phyloP scores from a whole-genome alignment of 495 filamentous ascomycete species.

The Xylaria bambusicola region DNA sequence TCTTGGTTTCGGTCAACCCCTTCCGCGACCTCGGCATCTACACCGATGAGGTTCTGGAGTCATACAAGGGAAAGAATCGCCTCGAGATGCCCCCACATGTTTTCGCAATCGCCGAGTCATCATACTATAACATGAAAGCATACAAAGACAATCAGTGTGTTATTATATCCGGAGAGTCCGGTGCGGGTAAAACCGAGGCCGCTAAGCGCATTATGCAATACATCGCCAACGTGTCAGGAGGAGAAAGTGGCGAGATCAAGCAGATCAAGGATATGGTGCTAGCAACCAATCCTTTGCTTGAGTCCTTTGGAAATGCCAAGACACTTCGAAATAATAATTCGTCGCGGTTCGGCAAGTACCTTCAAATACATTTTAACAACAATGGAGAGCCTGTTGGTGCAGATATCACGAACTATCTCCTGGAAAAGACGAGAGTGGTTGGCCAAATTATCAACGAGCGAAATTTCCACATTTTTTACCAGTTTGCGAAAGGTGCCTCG shows the following conservation, averaged over 20 bases:
- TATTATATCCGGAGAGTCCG: constrained; percentile 98
- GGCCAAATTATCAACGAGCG: constrained; percentile 94
- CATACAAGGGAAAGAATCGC: constrained; percentile 94
- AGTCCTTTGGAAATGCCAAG: constrained; percentile 98
- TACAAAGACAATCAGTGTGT: constrained; percentile 99
- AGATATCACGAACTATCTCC: constrained; percentile 95
- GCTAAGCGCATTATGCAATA: constrained; percentile 99
- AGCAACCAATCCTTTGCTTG: constrained; percentile 94
- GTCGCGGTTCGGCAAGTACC: constrained; percentile 95
- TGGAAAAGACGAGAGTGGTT: constrained; percentile 95
- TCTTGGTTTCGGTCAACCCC: constrained; percentile 98
- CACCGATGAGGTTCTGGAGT: constrained; percentile 86
- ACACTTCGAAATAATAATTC: constrained; percentile 99
- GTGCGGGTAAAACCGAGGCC: constrained; percentile 98
- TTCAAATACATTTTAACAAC: constrained; percentile 95
- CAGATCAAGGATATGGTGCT: constrained; percentile 98
- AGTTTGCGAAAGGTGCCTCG: constrained; percentile 93
- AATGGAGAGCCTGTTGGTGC: constrained; percentile 94
- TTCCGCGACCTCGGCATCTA: constrained; percentile 99
- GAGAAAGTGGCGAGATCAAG: constrained; percentile 87
- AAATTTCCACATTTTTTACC: constrained; percentile 99
- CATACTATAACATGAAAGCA: constrained; percentile 99
- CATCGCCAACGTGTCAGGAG: constrained; percentile 94
- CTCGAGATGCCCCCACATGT: constrained; percentile 95
- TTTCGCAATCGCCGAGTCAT: constrained; percentile 92